phyloP scores from a whole-genome alignment of 192 early-diverging fungal genomes.

The Podila minutissima region DNA sequence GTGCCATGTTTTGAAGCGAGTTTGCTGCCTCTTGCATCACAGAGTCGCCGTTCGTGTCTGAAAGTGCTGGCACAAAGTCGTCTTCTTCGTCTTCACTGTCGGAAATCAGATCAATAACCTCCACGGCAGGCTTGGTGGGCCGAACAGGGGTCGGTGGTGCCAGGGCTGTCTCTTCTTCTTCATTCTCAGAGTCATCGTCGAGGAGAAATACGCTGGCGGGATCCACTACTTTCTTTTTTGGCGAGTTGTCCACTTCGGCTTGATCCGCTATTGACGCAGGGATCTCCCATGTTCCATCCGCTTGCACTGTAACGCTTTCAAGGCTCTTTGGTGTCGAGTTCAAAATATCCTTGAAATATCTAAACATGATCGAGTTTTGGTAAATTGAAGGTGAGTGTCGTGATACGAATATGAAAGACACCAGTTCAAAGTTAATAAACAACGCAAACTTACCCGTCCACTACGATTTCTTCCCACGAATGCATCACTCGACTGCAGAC shows the following conservation, averaged over 20 bases:
- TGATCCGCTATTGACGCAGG: conserved; percentile 21
- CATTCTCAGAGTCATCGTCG: conserved; percentile 45
- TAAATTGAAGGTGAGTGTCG: neutral
- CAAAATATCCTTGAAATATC: conserved; percentile 57
- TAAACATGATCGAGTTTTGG: neutral
- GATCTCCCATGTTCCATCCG: conserved; percentile 53
- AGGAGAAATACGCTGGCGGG: conserved; percentile 35
- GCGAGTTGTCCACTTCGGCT: conserved; percentile 5
- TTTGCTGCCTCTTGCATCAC: conserved; percentile 31
- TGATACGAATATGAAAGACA: conserved; percentile 32
- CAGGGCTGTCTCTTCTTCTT: conserved; percentile 13
- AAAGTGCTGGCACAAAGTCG: neutral
- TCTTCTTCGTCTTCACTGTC: conserved; percentile 58
- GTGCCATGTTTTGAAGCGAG: conserved; percentile 32
- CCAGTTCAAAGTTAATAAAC: conserved; percentile 38
- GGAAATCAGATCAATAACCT: conserved; percentile 74
- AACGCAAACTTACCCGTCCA: conserved; percentile 73
- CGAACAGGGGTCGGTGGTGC: neutral
- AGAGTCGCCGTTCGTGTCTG: conserved; percentile 23
- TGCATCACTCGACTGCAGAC: conserved; percentile 67
- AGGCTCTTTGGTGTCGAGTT: conserved; percentile 37
- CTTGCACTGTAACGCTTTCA: conserved; percentile 56
- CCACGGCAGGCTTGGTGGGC: conserved; percentile 54
- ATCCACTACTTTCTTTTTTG: conserved; percentile 17
- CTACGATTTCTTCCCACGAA: conserved; percentile 68